Evolutionary conservation across 306 rosid genomes (phyloP).

Genomic region (Inga laurina): DNA sequence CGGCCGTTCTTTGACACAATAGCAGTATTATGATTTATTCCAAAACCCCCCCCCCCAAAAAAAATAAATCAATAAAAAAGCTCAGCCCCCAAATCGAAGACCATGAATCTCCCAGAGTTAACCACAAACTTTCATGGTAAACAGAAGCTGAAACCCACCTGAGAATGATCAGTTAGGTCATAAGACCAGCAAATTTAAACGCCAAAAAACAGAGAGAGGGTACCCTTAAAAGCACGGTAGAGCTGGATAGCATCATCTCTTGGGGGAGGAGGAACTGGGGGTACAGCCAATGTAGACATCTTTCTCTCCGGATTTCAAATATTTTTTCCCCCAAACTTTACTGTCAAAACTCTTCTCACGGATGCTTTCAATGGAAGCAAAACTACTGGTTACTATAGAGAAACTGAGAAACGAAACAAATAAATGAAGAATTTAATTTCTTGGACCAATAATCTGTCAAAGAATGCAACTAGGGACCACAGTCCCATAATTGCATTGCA

Average conservation of each 20-base stretch:
- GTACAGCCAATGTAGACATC: constrained; percentile 50
- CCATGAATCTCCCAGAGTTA: not conserved
- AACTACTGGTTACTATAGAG: not conserved
- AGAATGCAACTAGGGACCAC: too few relatives aligned
- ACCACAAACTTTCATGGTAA: not conserved
- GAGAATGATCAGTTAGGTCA: not conserved
- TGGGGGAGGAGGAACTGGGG: constrained; percentile 63
- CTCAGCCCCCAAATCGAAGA: not conserved
- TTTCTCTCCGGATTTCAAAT: not conserved
- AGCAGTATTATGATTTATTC: not conserved
- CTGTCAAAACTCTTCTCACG: not conserved
- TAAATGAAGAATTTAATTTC: too few relatives aligned
- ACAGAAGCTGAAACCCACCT: not conserved
- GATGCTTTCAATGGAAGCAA: not conserved
- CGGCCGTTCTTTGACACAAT: not conserved
- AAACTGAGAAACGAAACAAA: not conserved
- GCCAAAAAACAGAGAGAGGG: not conserved
- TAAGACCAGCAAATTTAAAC: not conserved
- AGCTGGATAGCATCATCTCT: constrained; percentile 74
- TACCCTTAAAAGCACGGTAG: constrained; percentile 85
- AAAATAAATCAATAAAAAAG: too few relatives aligned
- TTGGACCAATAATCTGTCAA: too few relatives aligned
- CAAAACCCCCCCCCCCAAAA: too few relatives aligned
- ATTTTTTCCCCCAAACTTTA: not conserved
- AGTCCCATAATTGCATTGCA: too few relatives aligned